Percentiles rank a stretch among this genome's conserved stretches.
phyloP scores from a whole-genome alignment of 805 yeast species.

The Hagleromyces aurorensis region DNA sequence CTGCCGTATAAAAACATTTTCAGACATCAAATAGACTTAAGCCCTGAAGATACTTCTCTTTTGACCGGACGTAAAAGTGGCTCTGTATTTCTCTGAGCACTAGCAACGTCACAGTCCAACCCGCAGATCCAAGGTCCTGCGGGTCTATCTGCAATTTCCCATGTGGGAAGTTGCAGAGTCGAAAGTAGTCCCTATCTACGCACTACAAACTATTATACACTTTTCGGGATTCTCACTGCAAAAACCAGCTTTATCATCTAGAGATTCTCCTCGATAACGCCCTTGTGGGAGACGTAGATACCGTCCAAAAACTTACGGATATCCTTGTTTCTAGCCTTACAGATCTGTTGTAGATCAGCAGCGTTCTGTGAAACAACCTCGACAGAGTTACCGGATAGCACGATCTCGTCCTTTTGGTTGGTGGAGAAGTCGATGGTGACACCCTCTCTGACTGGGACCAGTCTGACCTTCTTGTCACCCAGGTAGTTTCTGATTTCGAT shows the following conservation, averaged over 20 bases:
- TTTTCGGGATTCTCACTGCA: background rate
- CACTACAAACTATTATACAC: background rate
- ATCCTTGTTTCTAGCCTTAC: conserved; percentile 99
- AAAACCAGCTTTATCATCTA: conserved; percentile 1
- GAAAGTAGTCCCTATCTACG: conserved; percentile 1
- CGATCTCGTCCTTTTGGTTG: conserved; percentile 88
- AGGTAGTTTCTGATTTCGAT: conserved; percentile 99
- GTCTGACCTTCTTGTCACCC: conserved; percentile 98
- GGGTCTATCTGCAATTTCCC: background rate
- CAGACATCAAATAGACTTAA: too few species aligned
- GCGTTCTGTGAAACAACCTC: conserved; percentile 13
- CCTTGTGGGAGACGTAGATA: conserved; percentile 97
- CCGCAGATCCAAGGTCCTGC: conserved; percentile 3
- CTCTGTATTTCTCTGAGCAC: conserved; percentile 24
- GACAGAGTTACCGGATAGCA: conserved; percentile 58
- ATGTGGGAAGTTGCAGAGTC: background rate
- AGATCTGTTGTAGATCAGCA: conserved; percentile 71
- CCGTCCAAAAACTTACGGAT: conserved; percentile 99
- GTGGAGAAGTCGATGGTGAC: conserved; percentile 76
- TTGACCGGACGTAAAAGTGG: conserved; percentile 13
- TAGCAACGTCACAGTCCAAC: conserved; percentile 24
- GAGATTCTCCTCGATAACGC: conserved; percentile 57
- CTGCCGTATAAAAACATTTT: too few species aligned
- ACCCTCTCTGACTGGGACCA: conserved; percentile 80
- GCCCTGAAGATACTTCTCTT: conserved; percentile 4